Evolutionary conservation across 176 grass and related monocot genomes (phyloP).

Genomic region (Raddia distichophylla): DNA sequence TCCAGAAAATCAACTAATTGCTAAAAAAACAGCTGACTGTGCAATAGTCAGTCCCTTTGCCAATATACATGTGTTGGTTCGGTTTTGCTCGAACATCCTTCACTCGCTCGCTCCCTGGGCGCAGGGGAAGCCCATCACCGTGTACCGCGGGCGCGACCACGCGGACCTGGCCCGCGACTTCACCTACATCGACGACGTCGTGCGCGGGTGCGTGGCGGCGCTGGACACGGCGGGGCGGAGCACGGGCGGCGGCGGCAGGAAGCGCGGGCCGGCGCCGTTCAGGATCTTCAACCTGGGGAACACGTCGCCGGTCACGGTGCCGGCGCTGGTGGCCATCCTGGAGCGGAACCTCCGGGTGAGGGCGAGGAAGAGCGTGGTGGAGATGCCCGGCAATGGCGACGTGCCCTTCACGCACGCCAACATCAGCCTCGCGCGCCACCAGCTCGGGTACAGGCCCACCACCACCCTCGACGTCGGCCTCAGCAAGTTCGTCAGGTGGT

Average conservation of each 20-base stretch:
- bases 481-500: constrained; percentile 82
- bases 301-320: constrained; percentile 72
- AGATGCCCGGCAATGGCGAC: constrained; percentile 81
- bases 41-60: too few species aligned
- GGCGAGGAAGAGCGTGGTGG: constrained; percentile 63
- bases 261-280: constrained; percentile 58
- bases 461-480: constrained; percentile 60
- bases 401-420: constrained; percentile 78
- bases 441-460: constrained; percentile 66
- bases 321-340: constrained; percentile 55
- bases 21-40: too few species aligned
- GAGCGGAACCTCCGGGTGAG: constrained; percentile 57
- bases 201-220: constrained; percentile 52
- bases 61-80: too few species aligned
- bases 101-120: too few species aligned
- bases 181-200: constrained; percentile 84
- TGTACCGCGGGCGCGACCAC: constrained; percentile 62
- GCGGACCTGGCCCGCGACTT: constrained; percentile 67
- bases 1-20: too few species aligned
- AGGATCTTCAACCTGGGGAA: constrained; percentile 79
- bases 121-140: constrained; percentile 73
- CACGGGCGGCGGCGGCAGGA: constrained; percentile 55
- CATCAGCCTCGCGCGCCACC: constrained; percentile 53
- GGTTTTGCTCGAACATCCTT: too few species aligned
- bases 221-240: constrained; percentile 65